Conservation (phyloP, 768 basidiomycete species). For the Leccinum pellstonianum region DNA sequence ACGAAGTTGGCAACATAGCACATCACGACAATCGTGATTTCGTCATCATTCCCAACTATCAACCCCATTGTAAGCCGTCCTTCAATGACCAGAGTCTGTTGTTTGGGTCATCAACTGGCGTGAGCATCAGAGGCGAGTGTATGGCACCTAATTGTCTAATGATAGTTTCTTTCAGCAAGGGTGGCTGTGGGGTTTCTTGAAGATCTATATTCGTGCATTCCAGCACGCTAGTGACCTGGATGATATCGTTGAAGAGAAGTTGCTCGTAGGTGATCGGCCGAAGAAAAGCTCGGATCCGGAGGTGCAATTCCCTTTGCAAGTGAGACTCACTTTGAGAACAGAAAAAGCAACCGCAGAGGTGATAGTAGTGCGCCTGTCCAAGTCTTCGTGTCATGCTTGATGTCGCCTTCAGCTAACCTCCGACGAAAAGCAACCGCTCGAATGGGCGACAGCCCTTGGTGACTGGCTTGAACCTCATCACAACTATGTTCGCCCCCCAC, state of each 20-base stretch:
- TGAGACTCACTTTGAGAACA: conserved; percentile 53
- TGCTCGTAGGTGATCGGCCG: conserved; percentile 77
- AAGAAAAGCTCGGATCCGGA: conserved; percentile 56
- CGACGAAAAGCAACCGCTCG: conserved; percentile 57
- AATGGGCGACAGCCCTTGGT: conserved; percentile 60
- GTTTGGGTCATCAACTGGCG: conserved; percentile 61
- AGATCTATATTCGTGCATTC: conserved; percentile 74
- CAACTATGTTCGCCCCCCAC: conserved; percentile 67
- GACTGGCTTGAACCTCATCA: conserved; percentile 81
- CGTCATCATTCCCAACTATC: conserved; percentile 73
- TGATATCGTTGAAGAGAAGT: conserved; percentile 77
- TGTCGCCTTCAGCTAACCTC: conserved; percentile 52
- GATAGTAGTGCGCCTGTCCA: conserved; percentile 11
- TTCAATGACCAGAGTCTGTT: conserved; percentile 70
- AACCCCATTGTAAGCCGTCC: conserved; percentile 50
- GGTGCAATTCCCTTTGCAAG: conserved; percentile 49
- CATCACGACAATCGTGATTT: conserved; percentile 90
- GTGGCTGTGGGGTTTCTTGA: conserved; percentile 73
- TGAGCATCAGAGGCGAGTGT: conserved; percentile 35
- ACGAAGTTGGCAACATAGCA: conserved; percentile 37
- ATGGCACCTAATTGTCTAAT: neutral
- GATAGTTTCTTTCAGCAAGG: conserved; percentile 44
- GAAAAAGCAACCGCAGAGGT: conserved; percentile 59
- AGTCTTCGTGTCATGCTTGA: conserved; percentile 4
- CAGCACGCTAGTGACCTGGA: conserved; percentile 80